These are phyloP conservation scores for Boletus subcaerulescens DNA, from an alignment of 768 basidiomycete species.

Conservation along the genomic window DNA sequence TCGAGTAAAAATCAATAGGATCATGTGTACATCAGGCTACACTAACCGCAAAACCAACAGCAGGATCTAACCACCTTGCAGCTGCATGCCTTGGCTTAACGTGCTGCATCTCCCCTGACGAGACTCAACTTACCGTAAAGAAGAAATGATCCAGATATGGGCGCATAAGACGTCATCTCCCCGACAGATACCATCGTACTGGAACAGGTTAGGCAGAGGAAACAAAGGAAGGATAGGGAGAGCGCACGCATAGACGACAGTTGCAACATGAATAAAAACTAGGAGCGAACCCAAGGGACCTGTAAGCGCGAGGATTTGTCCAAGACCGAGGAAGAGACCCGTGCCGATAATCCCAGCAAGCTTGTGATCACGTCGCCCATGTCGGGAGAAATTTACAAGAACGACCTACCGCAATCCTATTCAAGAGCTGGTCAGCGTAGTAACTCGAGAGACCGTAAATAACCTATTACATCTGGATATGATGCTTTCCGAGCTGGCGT, in stretches of 20 bases:
- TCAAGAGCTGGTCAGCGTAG: background rate
- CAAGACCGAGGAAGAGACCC: constrained; percentile 31
- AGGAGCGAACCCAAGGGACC: constrained; percentile 31
- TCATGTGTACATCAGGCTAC: background rate
- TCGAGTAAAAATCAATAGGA: background rate
- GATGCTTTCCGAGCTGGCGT: constrained; percentile 19
- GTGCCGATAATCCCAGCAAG: constrained; percentile 32
- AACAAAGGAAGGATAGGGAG: background rate
- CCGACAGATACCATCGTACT: constrained; percentile 30
- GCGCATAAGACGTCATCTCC: constrained; percentile 29
- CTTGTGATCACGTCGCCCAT: background rate
- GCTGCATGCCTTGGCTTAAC: constrained; percentile 12
- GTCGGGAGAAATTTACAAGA: background rate
- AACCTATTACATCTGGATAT: constrained; percentile 18
- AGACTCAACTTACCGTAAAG: constrained; percentile 21
- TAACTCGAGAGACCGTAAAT: background rate
- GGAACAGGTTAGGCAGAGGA: background rate
- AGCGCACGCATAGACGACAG: constrained; percentile 29
- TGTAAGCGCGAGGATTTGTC: constrained; percentile 23
- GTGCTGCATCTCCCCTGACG: background rate
- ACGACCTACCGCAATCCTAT: constrained; percentile 21
- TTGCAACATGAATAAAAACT: constrained; percentile 27
- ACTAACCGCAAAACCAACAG: constrained; percentile 30
- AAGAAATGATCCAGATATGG: constrained; percentile 28
- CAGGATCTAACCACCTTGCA: constrained; percentile 34